phyloP scores from a whole-genome alignment of 2,329 filamentous ascomycete species.

The Diatrype stigma region DNA sequence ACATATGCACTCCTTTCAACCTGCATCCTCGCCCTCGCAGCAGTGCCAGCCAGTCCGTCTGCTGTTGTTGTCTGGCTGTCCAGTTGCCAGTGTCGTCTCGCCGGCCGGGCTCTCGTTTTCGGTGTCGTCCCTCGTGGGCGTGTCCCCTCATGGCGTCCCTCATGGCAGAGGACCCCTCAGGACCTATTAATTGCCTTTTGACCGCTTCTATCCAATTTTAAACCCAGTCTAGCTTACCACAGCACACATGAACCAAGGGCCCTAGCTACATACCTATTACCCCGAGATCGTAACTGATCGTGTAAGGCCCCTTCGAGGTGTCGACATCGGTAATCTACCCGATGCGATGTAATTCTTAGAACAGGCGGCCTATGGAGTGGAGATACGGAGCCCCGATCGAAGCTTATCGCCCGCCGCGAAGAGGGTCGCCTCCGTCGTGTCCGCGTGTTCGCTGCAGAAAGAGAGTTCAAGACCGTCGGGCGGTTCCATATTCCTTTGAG shows the following conservation, averaged over 20 bases:
- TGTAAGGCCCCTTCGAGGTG: background rate
- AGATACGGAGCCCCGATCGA: background rate
- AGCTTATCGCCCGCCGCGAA: background rate
- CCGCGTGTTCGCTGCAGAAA: no score
- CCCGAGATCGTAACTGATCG: background rate
- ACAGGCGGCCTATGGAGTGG: background rate
- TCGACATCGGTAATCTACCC: background rate
- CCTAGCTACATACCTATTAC: background rate
- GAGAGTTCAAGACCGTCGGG: background rate
- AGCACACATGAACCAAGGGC: background rate
- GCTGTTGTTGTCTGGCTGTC: slow-evolving; percentile 13
- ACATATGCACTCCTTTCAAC: slow-evolving; percentile 35
- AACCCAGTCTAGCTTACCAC: no score
- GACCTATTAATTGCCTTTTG: background rate
- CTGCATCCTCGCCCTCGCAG: slow-evolving; percentile 26
- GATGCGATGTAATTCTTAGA: background rate
- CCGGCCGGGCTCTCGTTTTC: background rate
- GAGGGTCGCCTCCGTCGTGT: background rate
- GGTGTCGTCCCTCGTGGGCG: no score
- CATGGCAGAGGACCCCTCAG: no score
- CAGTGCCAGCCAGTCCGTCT: no score
- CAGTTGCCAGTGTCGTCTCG: slow-evolving; percentile 3
- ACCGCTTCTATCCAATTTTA: slow-evolving; percentile 1
- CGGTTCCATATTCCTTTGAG: no score
- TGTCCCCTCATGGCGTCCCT: no score